Evolutionary conservation across 441 rosid species (phyloP).

Genomic region (Geranium incanum): DNA sequence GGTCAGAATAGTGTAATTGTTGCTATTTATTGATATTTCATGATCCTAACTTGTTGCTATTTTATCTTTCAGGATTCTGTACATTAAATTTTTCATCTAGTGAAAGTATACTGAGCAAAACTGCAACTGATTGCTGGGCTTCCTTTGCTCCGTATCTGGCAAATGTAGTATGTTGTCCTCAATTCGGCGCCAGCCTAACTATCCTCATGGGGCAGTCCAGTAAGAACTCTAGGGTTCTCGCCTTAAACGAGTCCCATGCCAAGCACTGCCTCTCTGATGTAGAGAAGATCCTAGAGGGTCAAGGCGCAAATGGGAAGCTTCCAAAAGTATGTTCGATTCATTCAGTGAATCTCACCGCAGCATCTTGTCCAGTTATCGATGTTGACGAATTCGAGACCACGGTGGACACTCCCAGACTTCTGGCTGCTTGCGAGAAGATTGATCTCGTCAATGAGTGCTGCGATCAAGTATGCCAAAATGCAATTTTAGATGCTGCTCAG

Average conservation of each 20-base stretch:
- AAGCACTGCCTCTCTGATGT: conserved; percentile 34
- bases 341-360: conserved; percentile 25
- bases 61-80: conserved; percentile 29
- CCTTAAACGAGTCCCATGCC: conserved; percentile 24
- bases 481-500: conserved; percentile 28
- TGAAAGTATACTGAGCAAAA: conserved; percentile 23
- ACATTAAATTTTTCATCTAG: conserved; percentile 28
- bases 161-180: conserved; percentile 39
- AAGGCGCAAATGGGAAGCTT: conserved; percentile 29
- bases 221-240: conserved; percentile 31
- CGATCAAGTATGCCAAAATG: conserved; percentile 31
- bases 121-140: conserved; percentile 37
- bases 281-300: conserved; percentile 26
- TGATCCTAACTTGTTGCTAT: conserved; percentile 1
- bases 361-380: conserved; percentile 29
- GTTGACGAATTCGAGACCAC: conserved; percentile 22
- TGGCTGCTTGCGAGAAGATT: conserved; percentile 34
- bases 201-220: conserved; percentile 34
- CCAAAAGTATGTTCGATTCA: conserved; percentile 29
- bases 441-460: conserved; percentile 35
- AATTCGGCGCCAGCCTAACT: conserved; percentile 30
- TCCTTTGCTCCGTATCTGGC: conserved; percentile 35
- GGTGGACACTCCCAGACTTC: conserved; percentile 29
- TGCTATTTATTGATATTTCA: no score
- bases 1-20: no score